Evolutionary conservation across 176 grass and related monocot species (phyloP).

Genomic region (Oryza rufipogon): DNA sequence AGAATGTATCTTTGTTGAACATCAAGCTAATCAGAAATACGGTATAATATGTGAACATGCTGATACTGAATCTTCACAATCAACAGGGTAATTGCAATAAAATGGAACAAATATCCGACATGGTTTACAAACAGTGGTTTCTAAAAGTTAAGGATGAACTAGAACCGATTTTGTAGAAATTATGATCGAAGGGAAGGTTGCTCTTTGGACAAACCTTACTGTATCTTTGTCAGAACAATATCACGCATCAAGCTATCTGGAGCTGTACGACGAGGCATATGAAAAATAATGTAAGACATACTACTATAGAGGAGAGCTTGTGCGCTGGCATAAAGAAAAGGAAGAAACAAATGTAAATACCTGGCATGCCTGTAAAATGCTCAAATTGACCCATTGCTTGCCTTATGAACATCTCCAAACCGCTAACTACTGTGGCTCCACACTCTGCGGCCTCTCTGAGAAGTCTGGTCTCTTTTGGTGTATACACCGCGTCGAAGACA

Average conservation of each 20-base stretch:
- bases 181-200: slow-evolving; percentile 17
- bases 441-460: slow-evolving; percentile 79
- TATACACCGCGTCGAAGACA: slow-evolving; percentile 95
- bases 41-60: not conserved
- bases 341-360: slow-evolving; percentile 54
- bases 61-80: not conserved
- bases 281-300: slow-evolving; percentile 54
- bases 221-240: slow-evolving; percentile 73
- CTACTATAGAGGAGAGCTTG: slow-evolving; percentile 24
- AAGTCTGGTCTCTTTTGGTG: slow-evolving; percentile 93
- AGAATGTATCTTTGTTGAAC: not conserved
- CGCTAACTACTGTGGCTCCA: slow-evolving; percentile 83
- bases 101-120: slow-evolving; percentile 1
- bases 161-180: slow-evolving; percentile 13
- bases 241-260: slow-evolving; percentile 79
- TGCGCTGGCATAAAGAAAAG: not conserved
- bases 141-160: not conserved
- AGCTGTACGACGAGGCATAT: slow-evolving; percentile 56
- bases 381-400: slow-evolving; percentile 95
- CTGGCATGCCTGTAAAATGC: slow-evolving; percentile 79
- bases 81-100: not conserved
- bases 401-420: slow-evolving; percentile 98
- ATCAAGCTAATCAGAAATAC: not conserved
- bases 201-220: slow-evolving; percentile 52
- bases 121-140: not conserved